These are phyloP conservation scores for Quercus phellos DNA, from an alignment of 331 rosid species.

Conservation along the genomic window DNA sequence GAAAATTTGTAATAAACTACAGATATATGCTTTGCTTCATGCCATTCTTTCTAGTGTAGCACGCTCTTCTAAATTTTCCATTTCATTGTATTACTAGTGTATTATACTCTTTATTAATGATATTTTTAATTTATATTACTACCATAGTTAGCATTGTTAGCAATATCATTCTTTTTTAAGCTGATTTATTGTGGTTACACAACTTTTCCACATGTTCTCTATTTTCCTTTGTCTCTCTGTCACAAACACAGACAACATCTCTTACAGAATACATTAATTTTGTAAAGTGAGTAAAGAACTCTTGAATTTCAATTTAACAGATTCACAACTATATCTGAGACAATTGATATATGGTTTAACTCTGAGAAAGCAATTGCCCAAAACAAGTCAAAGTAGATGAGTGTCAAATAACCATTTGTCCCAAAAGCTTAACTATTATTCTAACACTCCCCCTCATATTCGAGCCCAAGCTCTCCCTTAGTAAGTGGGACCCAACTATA, in stretches of 20 bases:
- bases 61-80: too few species aligned
- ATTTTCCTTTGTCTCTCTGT: not conserved
- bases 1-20: not conserved
- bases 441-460: too few species aligned
- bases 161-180: not conserved
- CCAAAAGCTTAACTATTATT: too few species aligned
- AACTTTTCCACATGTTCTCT: not conserved
- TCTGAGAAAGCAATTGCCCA: not conserved
- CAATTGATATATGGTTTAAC: not conserved
- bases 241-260: not conserved
- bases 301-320: too few species aligned
- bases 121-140: not conserved
- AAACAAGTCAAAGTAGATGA: not conserved
- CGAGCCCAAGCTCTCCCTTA: too few species aligned
- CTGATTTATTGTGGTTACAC: not conserved
- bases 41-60: not conserved
- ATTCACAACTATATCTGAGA: not conserved
- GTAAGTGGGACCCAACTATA: too few species aligned
- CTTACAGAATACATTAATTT: not conserved
- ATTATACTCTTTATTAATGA: not conserved
- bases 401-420: too few species aligned
- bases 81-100: too few species aligned
- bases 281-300: too few species aligned
- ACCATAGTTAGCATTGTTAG: not conserved
- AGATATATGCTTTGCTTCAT: not conserved